Evolutionary conservation across 139 green algal species (phyloP), one percentile per base, ranked within the genome.

Genomic region (Ostreobium quekettii): DNA sequence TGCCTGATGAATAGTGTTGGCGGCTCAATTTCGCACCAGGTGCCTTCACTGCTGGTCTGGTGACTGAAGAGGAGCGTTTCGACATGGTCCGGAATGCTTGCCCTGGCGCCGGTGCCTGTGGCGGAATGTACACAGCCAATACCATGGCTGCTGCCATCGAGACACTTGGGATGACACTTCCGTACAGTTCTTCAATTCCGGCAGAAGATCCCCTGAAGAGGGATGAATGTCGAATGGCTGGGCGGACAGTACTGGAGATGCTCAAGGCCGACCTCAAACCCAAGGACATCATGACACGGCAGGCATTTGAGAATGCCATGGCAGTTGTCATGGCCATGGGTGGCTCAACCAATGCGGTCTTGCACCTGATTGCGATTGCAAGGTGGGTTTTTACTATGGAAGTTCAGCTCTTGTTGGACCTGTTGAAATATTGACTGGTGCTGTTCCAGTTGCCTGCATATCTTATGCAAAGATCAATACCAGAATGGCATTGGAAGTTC

Each of bases 71-170:
- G 47, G 53, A 92, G 78, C 84, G 94, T 6, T 75, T 75, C 19
- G 90, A 97, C 79, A 91, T 97, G 48, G 87, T 97, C 64, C 82
- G 86, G 57, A 87, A 96, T 76, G 79, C 89, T 1, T 98, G 93
- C 81, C 93, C 93, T 3, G 93, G 93, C 33, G 80, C 90, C 7
- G 91, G 89, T 46, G 87, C 84, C 3, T 93, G 87, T 65, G 86
- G 89, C 22, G 90, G 90, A 72, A 98, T 98, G 93, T 98, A 98
- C 87, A 99, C 94, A 30, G 94, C 94, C 74, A 99, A 99, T 85
- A 99, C 94, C 36, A 99, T 98, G 94, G 87, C 94, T 19, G 87
- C 65, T n/a, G 85, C 86, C 48, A 96, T 97, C 39, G 93, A 99
- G 84, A 89, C 94, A 0, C 67, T 99, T 64, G 94, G 94, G 75